Base-by-base conservation (phyloP, 495 filamentous ascomycete genomes). In the Penicillium macrosclerotiorum region DNA sequence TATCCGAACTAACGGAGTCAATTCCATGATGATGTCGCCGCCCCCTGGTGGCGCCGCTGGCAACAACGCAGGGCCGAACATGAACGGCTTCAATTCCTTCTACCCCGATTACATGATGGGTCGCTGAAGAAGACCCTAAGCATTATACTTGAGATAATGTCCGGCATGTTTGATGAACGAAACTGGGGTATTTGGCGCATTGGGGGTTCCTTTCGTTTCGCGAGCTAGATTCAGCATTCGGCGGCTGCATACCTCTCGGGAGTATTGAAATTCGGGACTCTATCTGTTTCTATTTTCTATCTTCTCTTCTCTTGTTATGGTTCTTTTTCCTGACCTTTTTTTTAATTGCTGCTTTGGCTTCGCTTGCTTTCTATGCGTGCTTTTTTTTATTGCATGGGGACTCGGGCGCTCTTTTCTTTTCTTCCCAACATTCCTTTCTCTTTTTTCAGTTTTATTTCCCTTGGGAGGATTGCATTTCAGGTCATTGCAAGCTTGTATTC, bases 41-140 rank as follows among this genome's bases (percentile, higher is more conserved):
- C 57, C 67, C 35, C 59, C 62, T 43, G 69, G 69, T 13, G 60
- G 58, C 17, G 65, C 63, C 12, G 64, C 68, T 18, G 59, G 61
- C 52, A 68, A 65, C 50, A 67, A 63, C 14, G 52, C 67, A 24
- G 60, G 56, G 26, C 58, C 65, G 16, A 72, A 72, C 52, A 48
- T 72, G 58, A 70, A 72, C 32, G 69, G 67, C 35, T 72, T 59
- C 51, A 73, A 67, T 54, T 63, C 60, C 37, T 73, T 68, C 45
- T 79, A 77, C 64, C 76, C 75, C 37, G 75, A 78, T 56, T 79
- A 79, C 56, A 81, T 81, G 78, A 77, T 81, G 76, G 78, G 78
- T 51, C 73, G 77, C 47, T 81, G 67, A 65, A 47, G 24, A 37
- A 49, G 20, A 22, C 49, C 52, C 48, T 34, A 41, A 49, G 36